Conservation (phyloP, 176 grass and related monocot species). For the Cenchrus purpureus region DNA sequence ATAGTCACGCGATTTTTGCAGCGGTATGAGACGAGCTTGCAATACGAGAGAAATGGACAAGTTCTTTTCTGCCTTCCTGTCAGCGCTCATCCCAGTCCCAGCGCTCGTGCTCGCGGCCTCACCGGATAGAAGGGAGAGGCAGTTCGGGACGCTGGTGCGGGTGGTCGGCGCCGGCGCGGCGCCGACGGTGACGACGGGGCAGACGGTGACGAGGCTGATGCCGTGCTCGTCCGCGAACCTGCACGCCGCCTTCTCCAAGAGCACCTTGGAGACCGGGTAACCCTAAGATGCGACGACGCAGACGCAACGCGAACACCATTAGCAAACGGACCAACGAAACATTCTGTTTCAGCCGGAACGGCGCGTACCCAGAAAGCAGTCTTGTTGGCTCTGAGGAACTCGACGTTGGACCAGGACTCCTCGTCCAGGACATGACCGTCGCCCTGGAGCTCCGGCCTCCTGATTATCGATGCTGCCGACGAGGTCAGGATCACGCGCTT, state of each 20-base stretch:
- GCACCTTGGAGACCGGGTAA: slow-evolving; percentile 46
- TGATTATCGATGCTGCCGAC: no score
- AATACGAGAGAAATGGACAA: not conserved
- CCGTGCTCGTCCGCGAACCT: slow-evolving; percentile 52
- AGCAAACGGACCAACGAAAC: no score
- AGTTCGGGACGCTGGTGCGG: slow-evolving; percentile 1
- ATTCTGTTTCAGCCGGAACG: no score
- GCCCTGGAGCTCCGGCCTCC: no score
- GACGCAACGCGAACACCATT: no score
- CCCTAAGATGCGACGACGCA: no score
- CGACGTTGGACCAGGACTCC: slow-evolving; percentile 63
- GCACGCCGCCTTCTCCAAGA: slow-evolving; percentile 60
- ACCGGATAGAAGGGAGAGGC: slow-evolving; percentile 45
- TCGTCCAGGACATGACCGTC: not conserved
- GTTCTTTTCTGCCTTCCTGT: not conserved
- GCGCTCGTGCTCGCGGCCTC: not conserved
- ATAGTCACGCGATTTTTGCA: not conserved
- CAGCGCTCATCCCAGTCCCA: no score
- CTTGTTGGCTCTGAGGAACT: slow-evolving; percentile 34
- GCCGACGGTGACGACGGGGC: slow-evolving; percentile 40
- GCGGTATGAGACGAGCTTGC: not conserved
- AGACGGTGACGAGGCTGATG: slow-evolving; percentile 56
- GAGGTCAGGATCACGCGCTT: no score
- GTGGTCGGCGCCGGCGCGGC: slow-evolving; percentile 4
- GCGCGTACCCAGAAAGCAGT: slow-evolving; percentile 44